Base-by-base conservation (phyloP, 225 moss, liverwort and hornwort species). In the Climacium dendroides region DNA sequence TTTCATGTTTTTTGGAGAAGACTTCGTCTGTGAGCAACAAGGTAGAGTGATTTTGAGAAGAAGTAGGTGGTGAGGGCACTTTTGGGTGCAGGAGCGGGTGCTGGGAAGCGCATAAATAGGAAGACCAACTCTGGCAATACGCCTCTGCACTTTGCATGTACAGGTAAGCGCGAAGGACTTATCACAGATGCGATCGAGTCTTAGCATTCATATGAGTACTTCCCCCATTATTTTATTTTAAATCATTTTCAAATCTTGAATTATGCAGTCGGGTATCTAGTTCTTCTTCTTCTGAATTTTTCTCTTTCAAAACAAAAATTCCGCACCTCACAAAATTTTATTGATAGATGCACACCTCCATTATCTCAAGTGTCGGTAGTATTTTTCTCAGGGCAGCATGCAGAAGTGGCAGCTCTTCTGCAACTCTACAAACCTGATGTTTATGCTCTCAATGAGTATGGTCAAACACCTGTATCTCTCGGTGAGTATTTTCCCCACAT, bases 21-120 rank as follows among this genome's bases (percentile, higher is more conserved):
- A 70, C 19, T 67, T 83, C 50, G 52, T 81, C 59, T 85, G 87
- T 87, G 83, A 85, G 74, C 45, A 75, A 83, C 54, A 52, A 58
- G 43, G 58, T 35, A 53, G 77, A 75, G 66, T 79, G 93, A 76
- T 85, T 43, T 84, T 90, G 78, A 90, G 84, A 81, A 90, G 88
- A 85, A 87, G 85, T 93, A 98, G 98, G 98, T 96, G 77, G 96
- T 97, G 88, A 94, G 94, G 92, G 91, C 91, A 72, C 98, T 98
- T 85, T 92, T 98, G 90, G 88, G 92, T 90, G 92, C 94, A 93
- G 98, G 98, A 77, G 96, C 98, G 67, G 98, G 94, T 89, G 94
- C 96, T 93, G 94, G 98, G 63, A 98, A 91, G 85, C 96, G 96
- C 79, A 93, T 98, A 48, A 93, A 95, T 65, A 91, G 94, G 64